A percentile compares a stretch with the other conserved stretches of the same genome.
phyloP scores from a whole-genome alignment of 1,284 basidiomycete genomes.

The Leccinum variabile region DNA sequence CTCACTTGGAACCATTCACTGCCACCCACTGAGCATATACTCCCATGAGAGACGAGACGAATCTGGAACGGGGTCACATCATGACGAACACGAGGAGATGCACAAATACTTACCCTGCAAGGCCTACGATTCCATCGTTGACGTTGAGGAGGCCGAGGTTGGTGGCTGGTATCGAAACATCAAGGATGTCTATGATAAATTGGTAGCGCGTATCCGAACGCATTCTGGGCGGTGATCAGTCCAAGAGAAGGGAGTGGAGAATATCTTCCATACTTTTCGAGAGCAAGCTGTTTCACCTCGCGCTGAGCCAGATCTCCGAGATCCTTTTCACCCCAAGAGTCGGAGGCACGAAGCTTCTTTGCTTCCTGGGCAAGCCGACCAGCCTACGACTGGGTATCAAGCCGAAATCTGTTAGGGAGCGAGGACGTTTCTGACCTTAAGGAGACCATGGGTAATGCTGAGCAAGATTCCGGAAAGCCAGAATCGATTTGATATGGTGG shows the following conservation, averaged over 20 bases:
- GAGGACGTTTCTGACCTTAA: conserved; percentile 52
- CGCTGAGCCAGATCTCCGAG: conserved; percentile 67
- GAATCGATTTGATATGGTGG: conserved; percentile 79
- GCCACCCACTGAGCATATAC: conserved; percentile 29
- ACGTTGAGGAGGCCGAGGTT: conserved; percentile 77
- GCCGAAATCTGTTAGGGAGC: background rate
- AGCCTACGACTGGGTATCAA: conserved; percentile 40
- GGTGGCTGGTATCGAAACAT: conserved; percentile 88
- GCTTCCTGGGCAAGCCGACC: conserved; percentile 60
- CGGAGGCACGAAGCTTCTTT: conserved; percentile 47
- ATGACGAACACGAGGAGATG: background rate
- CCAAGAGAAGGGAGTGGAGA: conserved; percentile 4
- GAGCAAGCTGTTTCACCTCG: conserved; percentile 57
- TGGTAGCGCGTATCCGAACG: conserved; percentile 70
- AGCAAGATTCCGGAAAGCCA: conserved; percentile 90
- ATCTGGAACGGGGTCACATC: conserved; percentile 16
- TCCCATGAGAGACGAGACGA: conserved; percentile 35
- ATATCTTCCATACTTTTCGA: conserved; percentile 51
- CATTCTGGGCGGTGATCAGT: conserved; percentile 45
- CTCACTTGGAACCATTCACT: conserved; percentile 32
- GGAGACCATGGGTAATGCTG: conserved; percentile 65
- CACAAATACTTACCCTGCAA: conserved; percentile 66
- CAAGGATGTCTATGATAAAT: conserved; percentile 78
- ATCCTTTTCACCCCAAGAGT: conserved; percentile 57
- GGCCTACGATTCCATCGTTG: conserved; percentile 85